Percentiles rank a stretch among this genome's conserved stretches.
phyloP scores from a whole-genome alignment of 2,329 filamentous ascomycete species.

The Botrytis porri region DNA sequence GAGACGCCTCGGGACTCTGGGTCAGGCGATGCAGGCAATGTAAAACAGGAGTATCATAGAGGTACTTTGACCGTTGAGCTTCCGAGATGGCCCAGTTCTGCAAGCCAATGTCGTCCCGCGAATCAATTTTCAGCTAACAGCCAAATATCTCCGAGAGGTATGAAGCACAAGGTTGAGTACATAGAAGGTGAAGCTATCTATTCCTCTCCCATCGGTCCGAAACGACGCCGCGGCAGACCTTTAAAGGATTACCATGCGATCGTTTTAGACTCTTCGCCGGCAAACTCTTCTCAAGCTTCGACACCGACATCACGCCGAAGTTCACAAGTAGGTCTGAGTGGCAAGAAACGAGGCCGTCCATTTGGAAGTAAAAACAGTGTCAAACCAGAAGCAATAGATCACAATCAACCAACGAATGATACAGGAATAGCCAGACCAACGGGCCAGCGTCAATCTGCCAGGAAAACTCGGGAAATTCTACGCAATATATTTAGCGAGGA shows the following conservation, averaged over 20 bases:
- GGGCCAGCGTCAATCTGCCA: neutral
- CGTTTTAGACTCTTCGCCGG: neutral
- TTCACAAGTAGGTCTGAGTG: neutral
- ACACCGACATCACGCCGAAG: neutral
- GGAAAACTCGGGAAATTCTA: neutral
- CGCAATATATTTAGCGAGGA: neutral
- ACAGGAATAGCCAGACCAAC: neutral
- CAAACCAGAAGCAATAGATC: neutral
- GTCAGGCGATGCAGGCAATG: neutral
- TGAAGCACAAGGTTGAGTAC: neutral
- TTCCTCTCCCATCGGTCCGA: neutral
- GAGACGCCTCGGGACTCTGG: neutral
- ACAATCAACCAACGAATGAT: neutral
- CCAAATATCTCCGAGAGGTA: neutral
- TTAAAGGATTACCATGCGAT: neutral
- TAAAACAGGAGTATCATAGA: neutral
- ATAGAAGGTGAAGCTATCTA: neutral
- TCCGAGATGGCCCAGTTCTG: neutral
- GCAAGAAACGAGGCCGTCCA: constrained; percentile 7
- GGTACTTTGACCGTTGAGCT: neutral
- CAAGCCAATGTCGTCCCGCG: neutral
- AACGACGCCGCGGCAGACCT: constrained; percentile 4
- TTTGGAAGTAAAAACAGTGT: neutral
- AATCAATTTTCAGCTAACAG: neutral
- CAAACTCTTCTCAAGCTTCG: neutral